Conservation (phyloP, 1,284 basidiomycete species). For the Ceratobasidium sp. region DNA sequence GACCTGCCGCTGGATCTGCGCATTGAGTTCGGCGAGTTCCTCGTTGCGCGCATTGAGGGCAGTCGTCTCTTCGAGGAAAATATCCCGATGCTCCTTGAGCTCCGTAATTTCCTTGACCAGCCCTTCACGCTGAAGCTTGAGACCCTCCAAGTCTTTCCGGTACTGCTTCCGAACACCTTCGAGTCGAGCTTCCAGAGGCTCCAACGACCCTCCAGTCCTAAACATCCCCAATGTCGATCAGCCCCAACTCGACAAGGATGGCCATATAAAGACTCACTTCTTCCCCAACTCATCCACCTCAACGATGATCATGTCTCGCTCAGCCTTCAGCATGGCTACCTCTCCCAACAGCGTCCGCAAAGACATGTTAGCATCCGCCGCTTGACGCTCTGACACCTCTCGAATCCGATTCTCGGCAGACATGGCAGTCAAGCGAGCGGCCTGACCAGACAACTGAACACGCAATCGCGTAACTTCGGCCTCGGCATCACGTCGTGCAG, state of each 20-base stretch:
- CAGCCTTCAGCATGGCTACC: constrained; percentile 84
- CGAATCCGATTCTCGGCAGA: constrained; percentile 78
- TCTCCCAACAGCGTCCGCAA: constrained; percentile 84
- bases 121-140: constrained; percentile 81
- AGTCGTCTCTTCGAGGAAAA: constrained; percentile 89
- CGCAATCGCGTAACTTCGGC: constrained; percentile 87
- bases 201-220: constrained; percentile 7
- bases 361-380: constrained; percentile 78
- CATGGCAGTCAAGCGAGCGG: constrained; percentile 81
- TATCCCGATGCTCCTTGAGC: constrained; percentile 84
- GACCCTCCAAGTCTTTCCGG: constrained; percentile 82
- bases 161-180: constrained; percentile 91
- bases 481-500: constrained; percentile 87
- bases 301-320: constrained; percentile 89
- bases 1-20: constrained; percentile 77
- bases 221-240: neutral
- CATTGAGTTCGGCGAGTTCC: constrained; percentile 85
- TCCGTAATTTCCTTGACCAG: constrained; percentile 85
- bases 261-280: constrained; percentile 57
- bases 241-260: constrained; percentile 11
- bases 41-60: constrained; percentile 91
- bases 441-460: constrained; percentile 88
- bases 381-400: constrained; percentile 79
- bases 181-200: constrained; percentile 63
- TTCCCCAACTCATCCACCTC: constrained; percentile 88